Base-by-base conservation (phyloP, 2,329 filamentous ascomycete species). In the Aquanectria penicillioides region DNA sequence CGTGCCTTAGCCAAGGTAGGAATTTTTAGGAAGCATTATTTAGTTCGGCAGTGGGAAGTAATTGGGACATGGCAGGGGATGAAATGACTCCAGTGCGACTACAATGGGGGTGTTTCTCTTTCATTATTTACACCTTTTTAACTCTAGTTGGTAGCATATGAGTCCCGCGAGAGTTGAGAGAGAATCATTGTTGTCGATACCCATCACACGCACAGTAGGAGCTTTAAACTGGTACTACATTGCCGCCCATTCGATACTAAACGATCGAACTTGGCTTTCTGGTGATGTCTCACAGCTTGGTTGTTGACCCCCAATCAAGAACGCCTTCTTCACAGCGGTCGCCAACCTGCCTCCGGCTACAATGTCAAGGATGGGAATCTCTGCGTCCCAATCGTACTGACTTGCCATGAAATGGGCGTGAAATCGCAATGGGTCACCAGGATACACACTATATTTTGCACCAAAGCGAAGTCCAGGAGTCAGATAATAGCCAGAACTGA, bases 261-360 rank as follows among this genome's bases (percentile, higher is more conserved):
- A 97, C 0, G 90, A 86, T 65, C 91, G 84, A 18, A 94, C 81
- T 13, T 73, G 66, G 10, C 72, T 74, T 28, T 79, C 74, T 33
- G 70, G 72, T 2, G 73, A 69, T 8, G 67, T 67, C 22, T 69
- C 61, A 11, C 71, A 73, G 13, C 68, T 65, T 41, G 75, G 70
- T 51, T 84, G 78, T 67, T 85, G 81, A 0, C 92, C 93, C 6
- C 94, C 94, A 56, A 99, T 84, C 51, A 99, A 79, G 69, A 93
- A 97, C 0, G 92, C 92, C 77, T 99, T 99, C 82, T 99, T 99
- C 17, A 98, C 95, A 46, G 92, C 92, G 2, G 95, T 98, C 0
- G 94, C 95, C 62, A 99, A 76, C 66, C 95, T 84, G 5, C 95
- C 95, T 7, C 93, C 93, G 17, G 89, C 90, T 13, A 98, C 89